Percentiles rank a stretch among this genome's conserved stretches.
Conservation (phyloP, 2,329 filamentous ascomycete species). For the Epichloe brachyelytri region DNA sequence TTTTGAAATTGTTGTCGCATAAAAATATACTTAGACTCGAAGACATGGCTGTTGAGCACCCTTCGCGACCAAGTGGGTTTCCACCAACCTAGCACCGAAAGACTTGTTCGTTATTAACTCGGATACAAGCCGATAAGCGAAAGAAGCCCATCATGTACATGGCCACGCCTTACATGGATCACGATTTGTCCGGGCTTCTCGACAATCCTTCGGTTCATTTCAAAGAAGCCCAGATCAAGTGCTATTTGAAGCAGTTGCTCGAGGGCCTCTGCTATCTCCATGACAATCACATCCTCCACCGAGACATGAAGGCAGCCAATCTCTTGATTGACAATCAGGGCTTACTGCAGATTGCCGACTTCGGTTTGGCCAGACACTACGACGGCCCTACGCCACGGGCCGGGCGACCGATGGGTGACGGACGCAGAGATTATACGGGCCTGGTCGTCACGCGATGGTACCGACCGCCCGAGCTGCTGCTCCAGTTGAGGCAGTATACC, state of each 20-base stretch:
- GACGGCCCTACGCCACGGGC: slow-evolving; percentile 69
- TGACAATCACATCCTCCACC: slow-evolving; percentile 77
- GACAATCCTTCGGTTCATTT: slow-evolving; percentile 88
- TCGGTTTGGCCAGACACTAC: slow-evolving; percentile 86
- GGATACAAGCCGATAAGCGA: slow-evolving; percentile 51
- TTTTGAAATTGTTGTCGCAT: slow-evolving; percentile 90
- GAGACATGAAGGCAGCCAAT: slow-evolving; percentile 98
- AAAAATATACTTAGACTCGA: slow-evolving; percentile 75
- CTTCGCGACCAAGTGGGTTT: slow-evolving; percentile 43
- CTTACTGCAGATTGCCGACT: slow-evolving; percentile 92
- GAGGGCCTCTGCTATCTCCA: slow-evolving; percentile 86
- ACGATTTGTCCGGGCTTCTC: slow-evolving; percentile 91
- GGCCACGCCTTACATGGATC: slow-evolving; percentile 98
- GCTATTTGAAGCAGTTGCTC: slow-evolving; percentile 88
- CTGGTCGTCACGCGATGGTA: slow-evolving; percentile 97
- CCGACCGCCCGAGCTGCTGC: slow-evolving; percentile 78
- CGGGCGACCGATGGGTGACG: slow-evolving; percentile 71
- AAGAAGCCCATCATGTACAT: slow-evolving; percentile 90
- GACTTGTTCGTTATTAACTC: neutral
- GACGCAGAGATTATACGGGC: slow-evolving; percentile 85
- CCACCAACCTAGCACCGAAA: neutral
- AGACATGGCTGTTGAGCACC: slow-evolving; percentile 90
- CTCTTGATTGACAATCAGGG: slow-evolving; percentile 90
- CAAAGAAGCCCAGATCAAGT: slow-evolving; percentile 87
- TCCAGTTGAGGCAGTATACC: slow-evolving; percentile 85